phyloP scores from a whole-genome alignment of 108 stramenopile species.

The Asterionellopsis glacialis region DNA sequence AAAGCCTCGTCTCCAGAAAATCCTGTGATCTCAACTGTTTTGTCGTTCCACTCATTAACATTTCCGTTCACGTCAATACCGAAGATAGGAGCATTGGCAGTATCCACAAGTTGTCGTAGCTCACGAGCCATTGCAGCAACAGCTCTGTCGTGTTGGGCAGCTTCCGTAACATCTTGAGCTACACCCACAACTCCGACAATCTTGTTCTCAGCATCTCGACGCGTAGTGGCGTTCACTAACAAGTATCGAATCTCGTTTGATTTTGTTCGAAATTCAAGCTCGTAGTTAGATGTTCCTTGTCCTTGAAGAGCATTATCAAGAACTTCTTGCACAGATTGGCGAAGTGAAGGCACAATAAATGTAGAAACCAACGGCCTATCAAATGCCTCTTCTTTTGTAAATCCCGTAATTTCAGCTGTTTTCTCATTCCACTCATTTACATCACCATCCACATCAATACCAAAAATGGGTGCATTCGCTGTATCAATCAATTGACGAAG shows the following conservation, averaged over 20 bases:
- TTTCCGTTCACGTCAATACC: slow-evolving; percentile 45
- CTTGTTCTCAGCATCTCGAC: slow-evolving; percentile 15
- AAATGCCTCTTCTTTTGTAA: slow-evolving; percentile 40
- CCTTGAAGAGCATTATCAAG: slow-evolving; percentile 31
- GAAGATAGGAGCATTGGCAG: slow-evolving; percentile 56
- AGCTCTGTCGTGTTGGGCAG: slow-evolving; percentile 24
- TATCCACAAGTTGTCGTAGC: slow-evolving; percentile 44
- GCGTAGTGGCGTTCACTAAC: slow-evolving; percentile 45
- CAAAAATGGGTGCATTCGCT: slow-evolving; percentile 60
- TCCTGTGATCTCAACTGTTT: slow-evolving; percentile 43
- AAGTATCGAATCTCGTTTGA: slow-evolving; percentile 31
- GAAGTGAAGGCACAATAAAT: slow-evolving; percentile 26
- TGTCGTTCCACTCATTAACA: slow-evolving; percentile 62
- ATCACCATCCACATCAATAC: slow-evolving; percentile 40
- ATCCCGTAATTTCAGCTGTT: slow-evolving; percentile 42
- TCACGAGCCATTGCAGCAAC: slow-evolving; percentile 31
- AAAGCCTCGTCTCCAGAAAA: slow-evolving; percentile 43
- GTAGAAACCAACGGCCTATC: slow-evolving; percentile 29
- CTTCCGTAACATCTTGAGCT: slow-evolving; percentile 61
- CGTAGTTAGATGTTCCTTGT: slow-evolving; percentile 46
- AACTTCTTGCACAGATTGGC: slow-evolving; percentile 19
- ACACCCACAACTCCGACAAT: slow-evolving; percentile 52
- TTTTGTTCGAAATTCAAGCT: slow-evolving; percentile 48
- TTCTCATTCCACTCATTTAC: slow-evolving; percentile 64
- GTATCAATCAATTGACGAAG: slow-evolving; percentile 45